Evolutionary conservation across 2,329 filamentous ascomycete species (phyloP).

Genomic region (Dothistroma pini): DNA sequence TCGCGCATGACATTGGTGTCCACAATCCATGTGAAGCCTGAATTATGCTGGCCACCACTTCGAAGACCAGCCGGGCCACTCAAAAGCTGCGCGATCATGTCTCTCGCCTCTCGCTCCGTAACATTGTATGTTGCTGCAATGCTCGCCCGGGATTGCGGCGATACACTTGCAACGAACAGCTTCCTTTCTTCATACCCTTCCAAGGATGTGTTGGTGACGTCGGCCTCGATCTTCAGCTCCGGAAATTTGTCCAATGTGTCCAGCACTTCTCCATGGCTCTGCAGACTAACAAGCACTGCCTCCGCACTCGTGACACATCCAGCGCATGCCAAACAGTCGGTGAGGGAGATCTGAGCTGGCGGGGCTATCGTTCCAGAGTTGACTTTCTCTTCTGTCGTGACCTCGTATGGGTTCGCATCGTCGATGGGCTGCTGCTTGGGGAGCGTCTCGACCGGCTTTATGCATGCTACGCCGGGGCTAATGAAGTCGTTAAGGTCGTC

Average conservation of each 20-base stretch:
- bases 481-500: conserved; percentile 99
- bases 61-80: conserved; percentile 66
- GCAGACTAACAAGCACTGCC: conserved; percentile 90
- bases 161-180: conserved; percentile 88
- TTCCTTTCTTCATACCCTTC: conserved; percentile 51
- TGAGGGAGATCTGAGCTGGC: conserved; percentile 89
- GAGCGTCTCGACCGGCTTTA: conserved; percentile 93
- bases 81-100: conserved; percentile 80
- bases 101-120: conserved; percentile 67
- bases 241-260: conserved; percentile 66
- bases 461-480: conserved; percentile 93
- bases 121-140: conserved; percentile 79
- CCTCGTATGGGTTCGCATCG: conserved; percentile 63
- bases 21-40: conserved; percentile 81
- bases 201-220: conserved; percentile 12
- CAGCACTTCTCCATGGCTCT: conserved; percentile 90
- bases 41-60: conserved; percentile 66
- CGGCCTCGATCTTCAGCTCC: conserved; percentile 20
- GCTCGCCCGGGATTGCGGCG: conserved; percentile 84
- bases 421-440: conserved; percentile 56
- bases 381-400: conserved; percentile 84
- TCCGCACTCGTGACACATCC: conserved; percentile 97
- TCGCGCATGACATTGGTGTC: conserved; percentile 84
- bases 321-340: conserved; percentile 94
- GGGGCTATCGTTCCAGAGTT: conserved; percentile 50